Conservation (phyloP, 2,329 filamentous ascomycete genomes). For the Aspergillus calidoustus region DNA sequence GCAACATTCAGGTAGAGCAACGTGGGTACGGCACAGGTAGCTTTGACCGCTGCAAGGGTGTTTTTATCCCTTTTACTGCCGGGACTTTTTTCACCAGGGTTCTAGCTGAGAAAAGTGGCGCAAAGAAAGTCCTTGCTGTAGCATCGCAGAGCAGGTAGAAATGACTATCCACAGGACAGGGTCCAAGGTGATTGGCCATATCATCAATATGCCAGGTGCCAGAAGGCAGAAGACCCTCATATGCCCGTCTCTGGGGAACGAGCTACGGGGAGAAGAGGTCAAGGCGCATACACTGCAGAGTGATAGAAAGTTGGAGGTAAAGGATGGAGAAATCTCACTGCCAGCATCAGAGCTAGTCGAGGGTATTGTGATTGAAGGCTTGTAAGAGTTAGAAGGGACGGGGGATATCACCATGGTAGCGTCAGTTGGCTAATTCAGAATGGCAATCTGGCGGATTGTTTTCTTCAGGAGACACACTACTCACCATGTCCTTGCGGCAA, state of each 20-base stretch:
- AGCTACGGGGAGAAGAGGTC: not conserved
- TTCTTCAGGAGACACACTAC: no score
- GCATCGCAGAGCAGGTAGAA: not conserved
- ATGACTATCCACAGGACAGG: not conserved
- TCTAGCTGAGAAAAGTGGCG: not conserved
- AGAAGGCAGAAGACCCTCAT: not conserved
- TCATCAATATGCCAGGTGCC: not conserved
- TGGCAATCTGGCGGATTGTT: no score
- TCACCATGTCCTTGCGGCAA: no score
- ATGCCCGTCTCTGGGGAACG: not conserved
- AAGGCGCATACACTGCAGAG: not conserved
- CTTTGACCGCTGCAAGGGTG: not conserved
- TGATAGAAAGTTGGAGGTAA: not conserved
- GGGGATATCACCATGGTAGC: no score
- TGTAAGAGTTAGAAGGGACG: not conserved
- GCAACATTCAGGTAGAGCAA: not conserved
- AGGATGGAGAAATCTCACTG: not conserved
- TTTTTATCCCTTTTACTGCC: not conserved
- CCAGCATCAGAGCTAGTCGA: not conserved
- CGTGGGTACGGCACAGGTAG: not conserved
- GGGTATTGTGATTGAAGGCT: not conserved
- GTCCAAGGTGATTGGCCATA: not conserved
- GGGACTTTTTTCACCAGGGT: not conserved
- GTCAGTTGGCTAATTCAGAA: no score
- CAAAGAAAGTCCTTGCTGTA: not conserved